Conservation (phyloP, 768 basidiomycete genomes). For the Tulasnella calospora region DNA sequence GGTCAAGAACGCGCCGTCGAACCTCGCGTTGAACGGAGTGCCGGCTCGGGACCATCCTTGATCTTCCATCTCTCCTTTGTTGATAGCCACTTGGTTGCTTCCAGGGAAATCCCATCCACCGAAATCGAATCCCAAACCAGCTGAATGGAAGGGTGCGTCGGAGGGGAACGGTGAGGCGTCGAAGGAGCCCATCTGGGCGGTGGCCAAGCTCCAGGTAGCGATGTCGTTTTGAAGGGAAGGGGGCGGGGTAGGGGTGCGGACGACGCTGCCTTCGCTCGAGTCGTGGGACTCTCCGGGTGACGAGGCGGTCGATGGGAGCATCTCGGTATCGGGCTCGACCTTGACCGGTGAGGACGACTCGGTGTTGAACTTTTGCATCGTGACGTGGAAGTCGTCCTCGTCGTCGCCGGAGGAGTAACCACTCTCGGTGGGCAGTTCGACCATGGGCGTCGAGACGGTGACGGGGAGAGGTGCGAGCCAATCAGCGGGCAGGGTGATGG, state of each 20-base stretch:
- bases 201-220: neutral
- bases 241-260: constrained; percentile 16
- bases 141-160: constrained; percentile 21
- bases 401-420: constrained; percentile 15
- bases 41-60: constrained; percentile 18
- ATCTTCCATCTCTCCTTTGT: constrained; percentile 10
- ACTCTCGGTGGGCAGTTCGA: neutral
- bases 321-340: constrained; percentile 10
- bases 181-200: neutral
- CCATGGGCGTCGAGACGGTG: neutral
- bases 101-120: constrained; percentile 3
- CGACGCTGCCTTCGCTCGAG: constrained; percentile 21
- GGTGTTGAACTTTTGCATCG: constrained; percentile 20
- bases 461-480: neutral
- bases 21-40: neutral
- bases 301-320: neutral
- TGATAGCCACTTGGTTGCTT: neutral
- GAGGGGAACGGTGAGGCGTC: neutral
- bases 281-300: constrained; percentile 10
- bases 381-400: constrained; percentile 27
- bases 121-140: neutral
- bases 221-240: constrained; percentile 14
- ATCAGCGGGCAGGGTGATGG: neutral
- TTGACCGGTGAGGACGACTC: constrained; percentile 18
- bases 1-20: constrained; percentile 7